These are phyloP conservation scores for Erodium maritimum DNA, from an alignment of 345 rosid genomes.

Conservation along the genomic window DNA sequence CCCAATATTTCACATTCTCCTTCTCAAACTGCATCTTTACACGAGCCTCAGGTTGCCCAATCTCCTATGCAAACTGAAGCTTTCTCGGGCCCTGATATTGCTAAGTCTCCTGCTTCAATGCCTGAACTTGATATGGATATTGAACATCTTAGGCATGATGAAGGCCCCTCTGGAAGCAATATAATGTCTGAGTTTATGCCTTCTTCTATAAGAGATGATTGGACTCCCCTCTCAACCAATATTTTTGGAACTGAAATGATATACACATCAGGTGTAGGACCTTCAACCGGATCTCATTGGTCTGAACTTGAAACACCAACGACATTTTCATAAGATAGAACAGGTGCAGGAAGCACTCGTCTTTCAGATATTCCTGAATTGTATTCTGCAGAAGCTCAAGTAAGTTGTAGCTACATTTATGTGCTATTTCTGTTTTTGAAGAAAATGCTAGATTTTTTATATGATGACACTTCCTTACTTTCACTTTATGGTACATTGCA, in stretches of 20 bases:
- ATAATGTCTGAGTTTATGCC: conserved; percentile 24
- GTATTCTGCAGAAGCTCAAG: conserved; percentile 28
- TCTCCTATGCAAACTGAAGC: background rate
- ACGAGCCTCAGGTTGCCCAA: background rate
- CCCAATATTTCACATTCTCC: conserved; percentile 13
- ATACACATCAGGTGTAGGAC: conserved; percentile 18
- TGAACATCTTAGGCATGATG: conserved; percentile 36
- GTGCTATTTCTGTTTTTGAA: background rate
- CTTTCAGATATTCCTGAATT: conserved; percentile 54
- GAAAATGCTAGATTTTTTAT: background rate
- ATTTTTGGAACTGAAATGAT: conserved; percentile 15
- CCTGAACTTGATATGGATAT: conserved; percentile 17
- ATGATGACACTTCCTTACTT: background rate
- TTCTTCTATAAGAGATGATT: conserved; percentile 33
- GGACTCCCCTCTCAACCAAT: conserved; percentile 19
- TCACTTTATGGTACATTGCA: background rate
- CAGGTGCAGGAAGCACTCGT: conserved; percentile 22
- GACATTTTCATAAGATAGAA: conserved; percentile 24
- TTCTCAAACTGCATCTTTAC: background rate
- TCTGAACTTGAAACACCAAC: conserved; percentile 44
- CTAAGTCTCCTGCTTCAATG: conserved; percentile 3
- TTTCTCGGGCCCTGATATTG: conserved; percentile 6
- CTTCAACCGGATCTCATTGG: conserved; percentile 23
- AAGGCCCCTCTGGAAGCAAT: conserved; percentile 8
- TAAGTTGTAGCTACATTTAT: conserved; percentile 19